Percentiles rank a stretch among this genome's conserved stretches.
Conservation (phyloP, 305 asterid genomes). For the Fraxinus sp. region DNA sequence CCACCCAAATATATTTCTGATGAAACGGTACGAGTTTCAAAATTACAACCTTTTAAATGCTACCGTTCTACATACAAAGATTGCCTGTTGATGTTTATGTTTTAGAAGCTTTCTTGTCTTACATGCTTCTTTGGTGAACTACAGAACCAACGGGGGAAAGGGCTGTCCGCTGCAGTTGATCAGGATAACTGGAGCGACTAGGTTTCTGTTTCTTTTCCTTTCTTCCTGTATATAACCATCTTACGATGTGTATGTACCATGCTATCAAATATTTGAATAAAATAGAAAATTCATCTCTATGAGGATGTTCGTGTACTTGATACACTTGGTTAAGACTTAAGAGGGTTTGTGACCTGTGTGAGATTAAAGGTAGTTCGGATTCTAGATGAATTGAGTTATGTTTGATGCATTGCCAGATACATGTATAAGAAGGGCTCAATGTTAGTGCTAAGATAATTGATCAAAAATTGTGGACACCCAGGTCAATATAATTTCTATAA, state of each 20-base stretch:
- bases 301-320: not conserved
- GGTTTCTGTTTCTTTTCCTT: constrained; percentile 18
- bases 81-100: not conserved
- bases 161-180: constrained; percentile 43
- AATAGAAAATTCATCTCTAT: not conserved
- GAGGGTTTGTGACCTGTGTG: not conserved
- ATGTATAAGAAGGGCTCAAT: not conserved
- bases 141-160: constrained; percentile 64
- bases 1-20: constrained; percentile 45
- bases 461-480: too few relatives aligned
- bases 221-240: constrained; percentile 9
- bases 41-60: not conserved
- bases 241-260: not conserved
- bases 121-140: constrained; percentile 15
- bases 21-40: constrained; percentile 49
- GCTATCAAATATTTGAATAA: not conserved
- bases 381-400: not conserved
- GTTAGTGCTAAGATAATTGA: not conserved
- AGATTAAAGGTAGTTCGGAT: not conserved
- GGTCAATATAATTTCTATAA: too few relatives aligned
- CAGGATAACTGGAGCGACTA: constrained; percentile 93
- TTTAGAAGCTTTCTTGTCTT: not conserved
- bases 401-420: not conserved
- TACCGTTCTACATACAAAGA: not conserved
- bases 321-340: not conserved